Conservation (phyloP, 768 basidiomycete species). For the Leccinum imitatum region DNA sequence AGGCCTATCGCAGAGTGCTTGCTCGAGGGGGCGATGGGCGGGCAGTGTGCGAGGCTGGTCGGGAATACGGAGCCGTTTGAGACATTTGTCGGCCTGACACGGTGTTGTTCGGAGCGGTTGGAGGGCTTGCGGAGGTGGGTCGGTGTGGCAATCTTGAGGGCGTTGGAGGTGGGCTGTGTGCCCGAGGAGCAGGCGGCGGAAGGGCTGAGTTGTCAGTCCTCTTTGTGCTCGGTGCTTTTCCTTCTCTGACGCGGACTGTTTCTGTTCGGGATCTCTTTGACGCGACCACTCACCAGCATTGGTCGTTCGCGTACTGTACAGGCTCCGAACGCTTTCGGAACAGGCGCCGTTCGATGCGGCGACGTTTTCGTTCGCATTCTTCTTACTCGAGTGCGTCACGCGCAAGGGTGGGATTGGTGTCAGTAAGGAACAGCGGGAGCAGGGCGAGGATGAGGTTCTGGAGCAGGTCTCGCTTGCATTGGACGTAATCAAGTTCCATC, state of each 20-base stretch:
- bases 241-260: background rate
- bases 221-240: no score
- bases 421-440: slow-evolving; percentile 1
- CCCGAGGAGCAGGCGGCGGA: slow-evolving; percentile 76
- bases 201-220: slow-evolving; percentile 44
- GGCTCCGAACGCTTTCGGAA: slow-evolving; percentile 77
- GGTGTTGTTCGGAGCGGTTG: slow-evolving; percentile 71
- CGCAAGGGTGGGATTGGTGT: slow-evolving; percentile 64
- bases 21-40: slow-evolving; percentile 61
- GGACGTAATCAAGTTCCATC: slow-evolving; percentile 39
- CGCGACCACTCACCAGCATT: slow-evolving; percentile 47
- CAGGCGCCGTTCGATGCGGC: slow-evolving; percentile 80
- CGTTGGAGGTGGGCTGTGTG: slow-evolving; percentile 60
- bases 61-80: slow-evolving; percentile 53
- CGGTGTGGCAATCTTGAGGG: slow-evolving; percentile 81
- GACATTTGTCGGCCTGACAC: slow-evolving; percentile 72
- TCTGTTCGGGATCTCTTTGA: background rate
- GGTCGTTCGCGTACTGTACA: slow-evolving; percentile 81
- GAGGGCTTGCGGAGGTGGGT: slow-evolving; percentile 68
- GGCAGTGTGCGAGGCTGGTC: slow-evolving; percentile 56
- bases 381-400: slow-evolving; percentile 71
- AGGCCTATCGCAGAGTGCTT: slow-evolving; percentile 63
- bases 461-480: slow-evolving; percentile 75
- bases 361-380: slow-evolving; percentile 80
- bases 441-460: slow-evolving; percentile 57